Evolutionary conservation across 2,329 filamentous ascomycete species (phyloP).

Genomic region (Zasmidium angulare): DNA sequence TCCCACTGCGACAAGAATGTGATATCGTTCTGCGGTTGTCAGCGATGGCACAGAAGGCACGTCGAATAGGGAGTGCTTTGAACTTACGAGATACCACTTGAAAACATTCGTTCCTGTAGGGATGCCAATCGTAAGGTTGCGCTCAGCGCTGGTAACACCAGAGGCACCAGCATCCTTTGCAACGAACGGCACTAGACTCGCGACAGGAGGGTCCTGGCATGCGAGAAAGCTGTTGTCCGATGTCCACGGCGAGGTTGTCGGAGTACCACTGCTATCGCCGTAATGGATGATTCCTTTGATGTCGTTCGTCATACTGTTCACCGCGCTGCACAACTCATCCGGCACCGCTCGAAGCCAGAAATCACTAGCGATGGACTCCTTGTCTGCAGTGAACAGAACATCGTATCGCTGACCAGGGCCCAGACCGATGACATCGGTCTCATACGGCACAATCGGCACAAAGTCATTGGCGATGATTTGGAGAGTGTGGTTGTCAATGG

Average conservation of each 20-base stretch:
- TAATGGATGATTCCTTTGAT: constrained; percentile 38
- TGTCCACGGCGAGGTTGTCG: constrained; percentile 34
- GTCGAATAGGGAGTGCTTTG: too few relatives aligned
- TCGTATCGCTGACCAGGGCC: constrained; percentile 40
- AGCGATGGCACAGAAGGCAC: too few relatives aligned
- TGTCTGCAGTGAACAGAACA: constrained; percentile 37
- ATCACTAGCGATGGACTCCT: constrained; percentile 26
- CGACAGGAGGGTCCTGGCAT: neutral
- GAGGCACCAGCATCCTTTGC: neutral
- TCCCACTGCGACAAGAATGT: constrained; percentile 40
- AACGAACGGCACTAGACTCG: neutral
- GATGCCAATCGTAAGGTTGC: neutral
- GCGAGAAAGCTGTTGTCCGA: constrained; percentile 10
- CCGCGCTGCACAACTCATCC: constrained; percentile 39
- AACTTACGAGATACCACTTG: constrained; percentile 36
- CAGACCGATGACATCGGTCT: constrained; percentile 24
- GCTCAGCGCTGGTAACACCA: neutral
- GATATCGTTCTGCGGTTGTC: constrained; percentile 29
- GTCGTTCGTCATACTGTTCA: constrained; percentile 32
- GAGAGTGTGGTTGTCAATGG: constrained; percentile 31
- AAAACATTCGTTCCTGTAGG: constrained; percentile 1
- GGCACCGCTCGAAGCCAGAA: constrained; percentile 38
- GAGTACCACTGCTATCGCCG: constrained; percentile 29
- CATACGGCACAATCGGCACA: constrained; percentile 31
- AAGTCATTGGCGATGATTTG: constrained; percentile 35